Base-by-base conservation (phyloP, 305 asterid species). In the Plantago lanceolata region DNA sequence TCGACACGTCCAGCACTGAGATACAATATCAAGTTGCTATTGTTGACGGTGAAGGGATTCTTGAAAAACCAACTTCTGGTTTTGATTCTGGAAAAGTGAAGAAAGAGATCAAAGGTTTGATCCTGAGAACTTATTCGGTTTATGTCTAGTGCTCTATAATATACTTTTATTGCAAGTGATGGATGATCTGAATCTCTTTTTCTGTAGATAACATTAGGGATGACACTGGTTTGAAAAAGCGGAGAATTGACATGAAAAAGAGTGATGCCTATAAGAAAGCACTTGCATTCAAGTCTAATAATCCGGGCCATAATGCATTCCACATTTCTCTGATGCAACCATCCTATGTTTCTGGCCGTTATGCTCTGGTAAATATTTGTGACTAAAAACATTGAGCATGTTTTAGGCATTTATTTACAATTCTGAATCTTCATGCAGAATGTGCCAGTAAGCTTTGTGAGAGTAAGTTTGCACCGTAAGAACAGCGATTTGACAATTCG, bases 1-100 rank as follows among this genome's bases (percentile, higher is more conserved):
- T 66, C 66, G 75, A 76, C 31, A 21, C 17, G 0, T 52, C 62
- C 45, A 76, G 74, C 40, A 9, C 64, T 0, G 85, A 77, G 68
- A 68, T 69, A 13, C 64, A 61, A 21, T 74, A 78, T 60, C 65
- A 78, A 28, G 2, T 9, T 7, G 28, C 31, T 51, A 19, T 6
- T 47, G 17, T 40, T n/a, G 43, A 18, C 33, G 3, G 33, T 2
- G 18, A 14, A n/a, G 2, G 18, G 31, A 21, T 19, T 33, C 40
- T 33, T 6, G 40, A 33, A 7, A 33, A 33, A 33, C 9, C 40
- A 33, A 33, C 40, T 33, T 33, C 40, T 33, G 40, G 40, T 33
- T 33, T 33, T 33, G 40, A 33, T 33, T 33, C 40, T 33, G 8
- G 40, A 33, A 33, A 33, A 33, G 40, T 33, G 40, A 4, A 5